A percentile compares a stretch with the other conserved stretches of the same genome.
Conservation (phyloP, 2,329 filamentous ascomycete species). For the Colletotrichum sp. region DNA sequence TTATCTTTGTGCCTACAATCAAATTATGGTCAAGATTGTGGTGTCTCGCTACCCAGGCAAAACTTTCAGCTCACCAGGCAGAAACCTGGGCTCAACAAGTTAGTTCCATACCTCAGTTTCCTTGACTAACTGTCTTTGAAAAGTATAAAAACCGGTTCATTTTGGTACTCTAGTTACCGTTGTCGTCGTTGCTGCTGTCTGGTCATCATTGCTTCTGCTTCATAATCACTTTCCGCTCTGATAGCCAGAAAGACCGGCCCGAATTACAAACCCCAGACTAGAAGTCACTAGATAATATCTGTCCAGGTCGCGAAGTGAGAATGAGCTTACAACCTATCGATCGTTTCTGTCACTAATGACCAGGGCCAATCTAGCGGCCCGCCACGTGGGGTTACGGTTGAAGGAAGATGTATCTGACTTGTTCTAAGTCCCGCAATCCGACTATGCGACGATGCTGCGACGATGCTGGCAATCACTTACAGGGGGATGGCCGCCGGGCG, state of each 20-base stretch:
- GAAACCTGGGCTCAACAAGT: neutral
- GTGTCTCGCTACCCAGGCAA: neutral
- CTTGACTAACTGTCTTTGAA: too few relatives aligned
- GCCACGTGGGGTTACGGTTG: neutral
- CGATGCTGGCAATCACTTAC: neutral
- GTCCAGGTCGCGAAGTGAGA: neutral
- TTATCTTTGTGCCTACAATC: neutral
- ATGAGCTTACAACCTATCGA: neutral
- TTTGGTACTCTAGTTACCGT: accelerated
- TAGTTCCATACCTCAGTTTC: too few relatives aligned
- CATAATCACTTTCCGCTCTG: neutral
- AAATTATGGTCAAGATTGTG: too few relatives aligned
- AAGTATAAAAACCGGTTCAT: too few relatives aligned
- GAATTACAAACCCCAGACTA: too few relatives aligned
- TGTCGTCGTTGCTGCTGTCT: neutral
- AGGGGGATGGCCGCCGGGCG: too few relatives aligned
- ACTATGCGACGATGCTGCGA: neutral
- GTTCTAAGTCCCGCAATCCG: neutral
- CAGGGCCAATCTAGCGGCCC: neutral
- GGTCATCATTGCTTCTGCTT: neutral
- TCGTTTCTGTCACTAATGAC: neutral
- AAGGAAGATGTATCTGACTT: neutral
- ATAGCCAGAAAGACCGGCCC: neutral
- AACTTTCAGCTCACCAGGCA: too few relatives aligned
- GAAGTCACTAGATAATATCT: too few relatives aligned